These are phyloP conservation scores for Graphiopsis chlorocephala DNA, from an alignment of 2,329 filamentous ascomycete genomes.

Conservation along the genomic window DNA sequence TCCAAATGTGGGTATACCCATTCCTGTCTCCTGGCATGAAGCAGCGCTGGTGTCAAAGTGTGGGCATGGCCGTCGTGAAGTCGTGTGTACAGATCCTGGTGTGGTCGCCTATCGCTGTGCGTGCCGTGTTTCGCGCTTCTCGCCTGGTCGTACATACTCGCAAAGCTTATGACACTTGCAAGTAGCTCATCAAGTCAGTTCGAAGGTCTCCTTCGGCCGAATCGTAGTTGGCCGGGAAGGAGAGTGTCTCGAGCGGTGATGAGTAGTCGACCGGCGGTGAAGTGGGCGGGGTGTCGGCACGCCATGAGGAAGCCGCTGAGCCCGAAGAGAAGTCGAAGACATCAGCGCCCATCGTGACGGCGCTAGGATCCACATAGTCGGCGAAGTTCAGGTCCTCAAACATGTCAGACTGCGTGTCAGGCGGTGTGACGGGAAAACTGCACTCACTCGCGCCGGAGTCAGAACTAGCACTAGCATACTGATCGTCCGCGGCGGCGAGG, in stretches of 20 bases:
- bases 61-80: conserved; percentile 13
- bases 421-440: conserved; percentile 34
- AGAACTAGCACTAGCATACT: conserved; percentile 22
- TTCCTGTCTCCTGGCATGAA: conserved; percentile 9
- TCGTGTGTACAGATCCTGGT: not conserved
- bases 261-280: conserved; percentile 24
- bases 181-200: conserved; percentile 14
- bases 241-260: conserved; percentile 9
- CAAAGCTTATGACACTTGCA: conserved; percentile 7
- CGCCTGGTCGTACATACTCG: conserved; percentile 7
- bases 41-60: conserved; percentile 4
- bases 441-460: conserved; percentile 30
- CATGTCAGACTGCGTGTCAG: conserved; percentile 27
- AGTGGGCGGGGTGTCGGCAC: conserved; percentile 32
- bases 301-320: conserved; percentile 25
- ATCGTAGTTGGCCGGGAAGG: conserved; percentile 8
- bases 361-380: conserved; percentile 21
- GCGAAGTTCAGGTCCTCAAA: conserved; percentile 24
- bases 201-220: conserved; percentile 8
- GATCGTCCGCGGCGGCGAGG: conserved; percentile 15
- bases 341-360: conserved; percentile 29
- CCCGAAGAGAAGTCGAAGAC: conserved; percentile 24
- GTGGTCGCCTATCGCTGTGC: not conserved
- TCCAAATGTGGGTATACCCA: conserved; percentile 9
- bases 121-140: conserved; percentile 12